phyloP scores from a whole-genome alignment of 345 rosid species.

The Salix udensis region DNA sequence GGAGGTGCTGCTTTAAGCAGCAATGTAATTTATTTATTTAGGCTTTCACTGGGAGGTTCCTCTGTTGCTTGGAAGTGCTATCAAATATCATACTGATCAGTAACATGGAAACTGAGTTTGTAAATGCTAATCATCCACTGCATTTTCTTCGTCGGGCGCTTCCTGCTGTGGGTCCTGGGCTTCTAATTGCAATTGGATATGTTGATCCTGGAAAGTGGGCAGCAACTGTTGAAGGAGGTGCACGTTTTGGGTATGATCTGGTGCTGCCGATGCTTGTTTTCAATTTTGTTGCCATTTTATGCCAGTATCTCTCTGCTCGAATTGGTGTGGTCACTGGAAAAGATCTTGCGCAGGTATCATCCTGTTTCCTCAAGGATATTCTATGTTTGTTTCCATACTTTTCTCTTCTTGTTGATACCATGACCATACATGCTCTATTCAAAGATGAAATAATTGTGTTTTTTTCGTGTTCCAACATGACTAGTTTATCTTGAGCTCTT shows the following conservation, averaged over 20 bases:
- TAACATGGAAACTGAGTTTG: constrained; percentile 66
- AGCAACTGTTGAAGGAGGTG: constrained; percentile 84
- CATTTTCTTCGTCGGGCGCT: constrained; percentile 48
- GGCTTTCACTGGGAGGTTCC: constrained; percentile 21
- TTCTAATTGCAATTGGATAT: constrained; percentile 76
- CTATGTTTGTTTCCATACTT: background rate
- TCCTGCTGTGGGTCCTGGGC: constrained; percentile 64
- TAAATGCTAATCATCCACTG: constrained; percentile 33
- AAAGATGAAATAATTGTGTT: background rate
- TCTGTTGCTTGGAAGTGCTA: constrained; percentile 19
- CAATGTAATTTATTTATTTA: constrained; percentile 30
- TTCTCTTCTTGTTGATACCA: background rate
- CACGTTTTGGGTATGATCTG: constrained; percentile 77
- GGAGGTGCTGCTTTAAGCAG: constrained; percentile 17
- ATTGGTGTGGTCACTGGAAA: constrained; percentile 73
- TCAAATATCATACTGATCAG: constrained; percentile 1
- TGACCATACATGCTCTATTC: background rate
- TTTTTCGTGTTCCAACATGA: background rate
- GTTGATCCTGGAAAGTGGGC: constrained; percentile 98
- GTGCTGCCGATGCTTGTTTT: constrained; percentile 59
- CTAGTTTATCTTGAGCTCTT: background rate
- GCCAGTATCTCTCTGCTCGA: constrained; percentile 78
- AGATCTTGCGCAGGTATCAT: constrained; percentile 79
- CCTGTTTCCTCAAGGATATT: background rate
- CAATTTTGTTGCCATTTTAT: constrained; percentile 77